A percentile compares a stretch with the other conserved stretches of the same genome.
These are phyloP conservation scores for Rhizopogon vulgaris DNA, from an alignment of 768 basidiomycete genomes.

Conservation along the genomic window DNA sequence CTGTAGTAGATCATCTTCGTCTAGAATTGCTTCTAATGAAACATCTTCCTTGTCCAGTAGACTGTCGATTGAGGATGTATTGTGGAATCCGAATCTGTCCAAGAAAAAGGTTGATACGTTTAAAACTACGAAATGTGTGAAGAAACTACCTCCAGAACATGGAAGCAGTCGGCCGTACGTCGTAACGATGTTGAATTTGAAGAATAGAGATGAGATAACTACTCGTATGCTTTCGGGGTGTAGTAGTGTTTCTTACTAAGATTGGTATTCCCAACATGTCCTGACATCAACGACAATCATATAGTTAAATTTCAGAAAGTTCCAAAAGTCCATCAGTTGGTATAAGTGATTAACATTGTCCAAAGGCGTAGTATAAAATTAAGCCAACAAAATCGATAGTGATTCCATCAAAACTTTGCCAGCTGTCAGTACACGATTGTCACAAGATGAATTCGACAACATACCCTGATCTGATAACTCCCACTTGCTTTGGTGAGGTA, in stretches of 20 bases:
- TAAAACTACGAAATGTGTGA: not conserved
- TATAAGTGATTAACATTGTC: slow-evolving; percentile 20
- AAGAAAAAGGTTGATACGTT: slow-evolving; percentile 2
- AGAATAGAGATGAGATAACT: not conserved
- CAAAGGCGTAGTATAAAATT: slow-evolving; percentile 2
- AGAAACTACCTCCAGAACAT: slow-evolving; percentile 46
- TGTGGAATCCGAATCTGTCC: slow-evolving; percentile 83
- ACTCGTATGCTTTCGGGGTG: not conserved
- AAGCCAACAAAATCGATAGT: slow-evolving; percentile 14
- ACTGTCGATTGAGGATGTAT: slow-evolving; percentile 83
- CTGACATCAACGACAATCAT: not conserved
- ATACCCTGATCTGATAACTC: slow-evolving; percentile 87
- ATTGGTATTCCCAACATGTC: slow-evolving; percentile 12
- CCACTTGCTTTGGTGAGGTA: slow-evolving; percentile 94
- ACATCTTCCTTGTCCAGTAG: slow-evolving; percentile 89
- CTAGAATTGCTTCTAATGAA: slow-evolving; percentile 83
- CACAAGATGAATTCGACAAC: slow-evolving; percentile 25
- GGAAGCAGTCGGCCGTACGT: slow-evolving; percentile 13
- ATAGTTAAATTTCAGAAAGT: not conserved
- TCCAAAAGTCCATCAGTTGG: slow-evolving; percentile 9
- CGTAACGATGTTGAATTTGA: not conserved
- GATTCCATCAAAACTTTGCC: slow-evolving; percentile 21
- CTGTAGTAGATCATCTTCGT: slow-evolving; percentile 89
- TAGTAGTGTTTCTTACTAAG: slow-evolving; percentile 15
- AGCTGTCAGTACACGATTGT: not conserved